Evolutionary conservation across 192 early-diverging fungal species (phyloP), one percentile per base, ranked within the genome.

Genomic region (Linnemannia hyalina): DNA sequence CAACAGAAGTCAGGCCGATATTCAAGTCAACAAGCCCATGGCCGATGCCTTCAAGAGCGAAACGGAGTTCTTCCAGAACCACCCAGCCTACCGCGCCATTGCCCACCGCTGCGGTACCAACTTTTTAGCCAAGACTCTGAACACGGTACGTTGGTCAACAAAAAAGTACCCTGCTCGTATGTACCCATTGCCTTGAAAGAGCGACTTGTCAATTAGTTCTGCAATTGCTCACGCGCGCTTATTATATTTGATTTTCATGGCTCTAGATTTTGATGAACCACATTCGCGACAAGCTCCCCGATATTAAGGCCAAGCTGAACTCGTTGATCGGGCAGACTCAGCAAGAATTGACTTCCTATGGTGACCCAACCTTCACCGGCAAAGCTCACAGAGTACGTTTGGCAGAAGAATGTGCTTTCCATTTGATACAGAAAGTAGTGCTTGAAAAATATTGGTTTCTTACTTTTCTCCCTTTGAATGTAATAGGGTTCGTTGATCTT

Each of bases 1-100:
- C 22, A 96, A 96, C 83, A 93, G 95, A 76, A 95, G 94, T 88
- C 96, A 96, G 75, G 94, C 95, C 52, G 96, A 96, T 84, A 96
- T 95, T 35, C 75, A 92, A 60, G 89, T 90, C 29, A 94, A 90
- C 71, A 95, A 95, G 82, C 93, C 95, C 6, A 95, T 96, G 90
- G 73, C 88, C 10, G 93, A 95, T 41, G 93, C 96, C 11, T 88
- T 95, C 41, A 89, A 90, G 73, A 82, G 89, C 20, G 96, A 96
- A 69, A 87, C 77, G 9, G 92, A 93, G 29, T 96, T 95, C 55
- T 96, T 96, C 83, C 87, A 90, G 60, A 88, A 86, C 38, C 94
- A 96, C 70, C 92, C 93, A 9, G 93, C 95, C 15, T 96, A 96
- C 79, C 89, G 93, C 60, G 91, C 90, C 23, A 93, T 96, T 72